Base-by-base conservation (phyloP, 2,329 filamentous ascomycete genomes). In the Pseudomassariella vexata region DNA sequence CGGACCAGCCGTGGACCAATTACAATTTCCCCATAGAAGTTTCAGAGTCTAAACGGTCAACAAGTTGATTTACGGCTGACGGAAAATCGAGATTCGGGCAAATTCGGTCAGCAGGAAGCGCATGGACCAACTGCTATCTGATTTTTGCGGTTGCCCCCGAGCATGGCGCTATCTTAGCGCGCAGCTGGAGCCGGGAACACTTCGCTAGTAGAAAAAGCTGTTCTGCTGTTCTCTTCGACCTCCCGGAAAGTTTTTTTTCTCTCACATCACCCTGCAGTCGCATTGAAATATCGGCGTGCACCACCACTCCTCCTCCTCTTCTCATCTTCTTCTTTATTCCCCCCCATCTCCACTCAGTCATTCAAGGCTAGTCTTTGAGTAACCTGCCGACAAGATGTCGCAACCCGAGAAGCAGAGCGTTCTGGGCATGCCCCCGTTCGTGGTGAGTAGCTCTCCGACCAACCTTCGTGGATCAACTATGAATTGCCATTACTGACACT, bases 391-490 rank as follows among this genome's bases (percentile, higher is more conserved):
- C 63, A 73, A 59, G 54, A 78, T 77, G 73, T 65, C 71, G 60
- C 46, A 56, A 50, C 62, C 65, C 53, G 63, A 73, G 45, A 64
- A 73, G 55, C 63, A 68, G 48, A 73, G 66, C 60, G 67, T 81
- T 54, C 54, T 79, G 70, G 77, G 77, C 73, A 79, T 81, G 73
- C 73, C 74, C 14, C 28, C 61, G 76, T 81, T 70, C 71, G 73
- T 70, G 35, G 18, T 30, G 24, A 30, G 24, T 30, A n/a, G n/a
- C 31, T 34, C 37, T 36, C 28, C 40, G 30, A 30, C 30, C 30
- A 19, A 23, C 38, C 17, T 28, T 30, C 21, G 21, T 28, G 22
- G 32, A 36, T 35, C 42, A 48, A 46, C 40, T 17, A 29, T 5
- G 21, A 25, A 11, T 23, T 23, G 9, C 15, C 21, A 30, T 19